Conservation (phyloP, 495 filamentous ascomycete genomes). For the Penicillium cinerascens region DNA sequence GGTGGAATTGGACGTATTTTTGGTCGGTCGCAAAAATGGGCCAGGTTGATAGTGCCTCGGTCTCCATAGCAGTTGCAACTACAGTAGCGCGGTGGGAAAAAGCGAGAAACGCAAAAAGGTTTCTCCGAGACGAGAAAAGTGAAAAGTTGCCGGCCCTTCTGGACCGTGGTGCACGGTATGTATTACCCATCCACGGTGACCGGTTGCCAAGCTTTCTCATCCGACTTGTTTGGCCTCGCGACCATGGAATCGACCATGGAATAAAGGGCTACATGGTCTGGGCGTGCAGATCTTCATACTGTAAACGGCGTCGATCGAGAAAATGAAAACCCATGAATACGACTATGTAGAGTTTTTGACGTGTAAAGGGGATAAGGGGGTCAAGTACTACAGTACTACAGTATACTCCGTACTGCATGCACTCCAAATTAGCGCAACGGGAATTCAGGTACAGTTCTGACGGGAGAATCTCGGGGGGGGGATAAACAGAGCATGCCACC, state of each 20-base stretch:
- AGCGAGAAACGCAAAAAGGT: constrained; percentile 1
- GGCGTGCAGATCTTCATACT: constrained; percentile 11
- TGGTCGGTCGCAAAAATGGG: neutral
- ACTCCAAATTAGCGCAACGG: constrained; percentile 10
- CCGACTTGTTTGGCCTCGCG: constrained; percentile 1
- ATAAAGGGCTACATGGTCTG: neutral
- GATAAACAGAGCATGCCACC: neutral
- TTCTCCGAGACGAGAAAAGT: constrained; percentile 1
- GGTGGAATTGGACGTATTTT: neutral
- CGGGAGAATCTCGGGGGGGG: constrained; percentile 10
- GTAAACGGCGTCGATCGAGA: constrained; percentile 4
- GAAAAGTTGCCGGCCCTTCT: neutral
- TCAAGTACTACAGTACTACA: no score
- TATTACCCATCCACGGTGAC: neutral
- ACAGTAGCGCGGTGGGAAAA: neutral
- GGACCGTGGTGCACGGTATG: constrained; percentile 11
- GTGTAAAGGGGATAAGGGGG: neutral
- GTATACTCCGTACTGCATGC: no score
- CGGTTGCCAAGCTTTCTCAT: constrained; percentile 17
- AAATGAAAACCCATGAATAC: neutral
- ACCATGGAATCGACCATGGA: constrained; percentile 1
- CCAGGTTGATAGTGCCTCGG: neutral
- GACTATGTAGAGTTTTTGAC: neutral
- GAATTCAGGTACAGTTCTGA: constrained; percentile 2
- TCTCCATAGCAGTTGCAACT: no score